Base-by-base conservation (phyloP, 257 asterid genomes). In the Galeopsis tetrahit region DNA sequence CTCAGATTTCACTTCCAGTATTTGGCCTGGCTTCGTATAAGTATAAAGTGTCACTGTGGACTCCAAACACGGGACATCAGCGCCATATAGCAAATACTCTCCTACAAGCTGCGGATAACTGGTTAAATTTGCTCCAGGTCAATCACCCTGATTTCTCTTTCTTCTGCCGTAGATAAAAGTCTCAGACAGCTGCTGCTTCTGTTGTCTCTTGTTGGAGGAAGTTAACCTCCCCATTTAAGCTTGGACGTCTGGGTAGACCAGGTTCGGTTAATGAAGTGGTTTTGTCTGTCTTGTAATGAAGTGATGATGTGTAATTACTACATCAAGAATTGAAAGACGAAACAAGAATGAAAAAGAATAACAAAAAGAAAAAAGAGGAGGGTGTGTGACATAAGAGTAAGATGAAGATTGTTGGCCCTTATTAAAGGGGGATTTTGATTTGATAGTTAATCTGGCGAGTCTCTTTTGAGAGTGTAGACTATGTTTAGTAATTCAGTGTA, bases 101-200 rank as follows among this genome's bases (percentile, higher is more conserved):
- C 66, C 73, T 80, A 63, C 96, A 88, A 80, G 84, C 81, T 67
- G 99, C 99, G 6, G 92, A 83, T 63, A 78, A 88, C 40, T 83
- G 91, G 96, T 83, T 90, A 4, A 77, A 78, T 14, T 69, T 40
- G 75, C 88, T 70, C 32, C 84, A 87, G 79, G 96, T 86, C 75
- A 78, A 82, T 74, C 99, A 92, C 75, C 99, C 98, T 10, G 99
- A 95, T 84, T 95, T 88, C 79, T 73, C 86, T 33, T 95, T 95
- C 91, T 95, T 95, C 85, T 74, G 75, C 76, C 89, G 95, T 43
- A 82, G 92, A 72, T 90, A 21, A 21, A 21, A 21, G 28, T 21
- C 28, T 21, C 1, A 21, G 28, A 21, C 28, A 21, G 28, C 28
- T 21, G 28, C 28, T 21, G 69, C 52, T 34, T 49, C 58, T 6